A percentile compares a stretch with the other conserved stretches of the same genome.
Evolutionary conservation across 441 rosid genomes (phyloP).

Genomic region (Metrosideros polymorpha): DNA sequence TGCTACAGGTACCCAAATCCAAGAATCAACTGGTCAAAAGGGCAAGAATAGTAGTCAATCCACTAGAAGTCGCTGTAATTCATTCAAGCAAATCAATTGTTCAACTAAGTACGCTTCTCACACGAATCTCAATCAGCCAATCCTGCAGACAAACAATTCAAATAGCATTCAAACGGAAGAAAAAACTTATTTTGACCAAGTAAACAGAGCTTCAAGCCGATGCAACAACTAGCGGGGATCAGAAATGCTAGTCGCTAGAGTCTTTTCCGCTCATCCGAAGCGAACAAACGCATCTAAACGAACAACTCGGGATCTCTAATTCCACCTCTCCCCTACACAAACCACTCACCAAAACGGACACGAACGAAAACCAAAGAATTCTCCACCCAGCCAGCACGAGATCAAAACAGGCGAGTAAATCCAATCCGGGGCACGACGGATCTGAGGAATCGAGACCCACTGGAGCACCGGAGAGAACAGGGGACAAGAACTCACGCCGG

Average conservation of each 20-base stretch:
- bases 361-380: not conserved
- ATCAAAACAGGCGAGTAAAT: not conserved
- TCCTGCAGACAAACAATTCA: not conserved
- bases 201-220: not conserved
- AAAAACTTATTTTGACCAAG: not conserved
- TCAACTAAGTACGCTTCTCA: not conserved
- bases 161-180: not conserved
- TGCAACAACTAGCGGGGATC: not conserved
- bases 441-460: constrained; percentile 22
- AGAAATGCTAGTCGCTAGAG: not conserved
- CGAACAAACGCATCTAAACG: not conserved
- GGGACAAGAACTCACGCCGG: not conserved
- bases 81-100: not conserved
- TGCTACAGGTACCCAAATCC: constrained; percentile 3
- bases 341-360: not conserved
- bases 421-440: constrained; percentile 15
- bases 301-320: not conserved
- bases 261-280: not conserved
- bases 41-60: not conserved
- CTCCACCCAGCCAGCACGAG: not conserved
- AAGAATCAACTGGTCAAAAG: not conserved
- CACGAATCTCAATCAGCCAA: not conserved
- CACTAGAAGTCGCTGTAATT: not conserved
- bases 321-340: not conserved
- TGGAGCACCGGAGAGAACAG: not conserved